Evolutionary conservation across 176 grass and related monocot species (phyloP).

Genomic region (Oryza brachyantha): DNA sequence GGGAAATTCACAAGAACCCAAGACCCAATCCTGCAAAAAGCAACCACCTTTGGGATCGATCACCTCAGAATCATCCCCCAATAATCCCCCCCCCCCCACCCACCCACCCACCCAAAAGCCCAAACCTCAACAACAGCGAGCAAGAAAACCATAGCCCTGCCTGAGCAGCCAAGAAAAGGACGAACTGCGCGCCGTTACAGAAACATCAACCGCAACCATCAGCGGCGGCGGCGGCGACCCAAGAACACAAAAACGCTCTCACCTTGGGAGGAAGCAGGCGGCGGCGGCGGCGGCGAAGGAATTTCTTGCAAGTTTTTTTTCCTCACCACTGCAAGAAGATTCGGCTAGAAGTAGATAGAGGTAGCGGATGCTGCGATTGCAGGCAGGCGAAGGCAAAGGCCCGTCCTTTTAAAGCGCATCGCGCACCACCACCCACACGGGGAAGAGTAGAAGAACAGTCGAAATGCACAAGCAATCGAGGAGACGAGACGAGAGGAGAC

Average conservation of each 20-base stretch:
- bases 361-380: neutral
- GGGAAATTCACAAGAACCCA: slow-evolving; percentile 6
- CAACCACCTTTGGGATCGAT: slow-evolving; percentile 36
- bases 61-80: neutral
- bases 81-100: neutral
- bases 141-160: neutral
- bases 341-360: neutral
- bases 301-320: neutral
- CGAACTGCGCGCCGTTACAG: neutral
- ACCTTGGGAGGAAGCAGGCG: slow-evolving; percentile 10
- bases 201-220: neutral
- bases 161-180: neutral
- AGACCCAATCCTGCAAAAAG: slow-evolving; percentile 8
- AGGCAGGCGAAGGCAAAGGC: neutral
- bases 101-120: neutral
- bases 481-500: no score
- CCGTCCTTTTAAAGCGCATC: slow-evolving; percentile 48
- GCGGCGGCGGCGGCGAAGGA: neutral
- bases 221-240: no score
- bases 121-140: neutral
- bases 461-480: slow-evolving; percentile 2
- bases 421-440: neutral
- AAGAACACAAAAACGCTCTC: slow-evolving; percentile 23
- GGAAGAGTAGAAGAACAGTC: neutral
- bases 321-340: neutral